phyloP scores from a whole-genome alignment of 495 filamentous ascomycete species.

The Clavariopsis aquatica region DNA sequence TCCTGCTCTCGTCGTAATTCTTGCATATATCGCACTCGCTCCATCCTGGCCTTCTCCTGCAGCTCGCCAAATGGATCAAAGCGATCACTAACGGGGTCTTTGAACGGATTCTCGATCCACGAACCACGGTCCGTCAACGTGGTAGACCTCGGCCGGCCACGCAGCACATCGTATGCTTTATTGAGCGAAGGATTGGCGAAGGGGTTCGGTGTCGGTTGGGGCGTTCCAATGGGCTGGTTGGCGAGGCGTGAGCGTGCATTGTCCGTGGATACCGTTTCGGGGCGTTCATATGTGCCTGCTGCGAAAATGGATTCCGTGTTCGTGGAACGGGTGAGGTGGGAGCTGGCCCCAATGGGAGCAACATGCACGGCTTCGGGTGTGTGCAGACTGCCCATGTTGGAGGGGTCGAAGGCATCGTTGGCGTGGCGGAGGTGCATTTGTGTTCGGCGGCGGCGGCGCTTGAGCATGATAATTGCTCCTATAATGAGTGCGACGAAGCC shows the following conservation, averaged over 20 bases:
- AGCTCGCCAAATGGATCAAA: constrained; percentile 37
- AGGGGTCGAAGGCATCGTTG: constrained; percentile 24
- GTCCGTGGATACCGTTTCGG: constrained; percentile 29
- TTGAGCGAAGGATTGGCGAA: constrained; percentile 30
- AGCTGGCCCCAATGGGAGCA: not conserved
- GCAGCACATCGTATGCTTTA: constrained; percentile 32
- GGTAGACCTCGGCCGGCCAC: constrained; percentile 20
- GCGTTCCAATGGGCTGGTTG: constrained; percentile 15
- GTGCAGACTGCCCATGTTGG: constrained; percentile 15
- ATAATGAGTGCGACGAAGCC: constrained; percentile 24
- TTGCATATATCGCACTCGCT: constrained; percentile 22
- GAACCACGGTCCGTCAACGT: constrained; percentile 31
- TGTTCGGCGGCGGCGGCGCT: constrained; percentile 7
- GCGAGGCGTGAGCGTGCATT: not conserved
- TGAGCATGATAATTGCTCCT: constrained; percentile 11
- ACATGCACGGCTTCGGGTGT: constrained; percentile 18
- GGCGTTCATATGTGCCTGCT: constrained; percentile 11
- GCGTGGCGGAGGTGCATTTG: constrained; percentile 3
- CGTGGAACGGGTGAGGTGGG: constrained; percentile 14
- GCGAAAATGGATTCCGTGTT: constrained; percentile 20
- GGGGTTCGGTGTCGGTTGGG: constrained; percentile 28
- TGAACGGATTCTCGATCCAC: constrained; percentile 32
- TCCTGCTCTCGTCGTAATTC: constrained; percentile 26
- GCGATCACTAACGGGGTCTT: constrained; percentile 28
- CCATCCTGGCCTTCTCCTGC: constrained; percentile 28